Percentiles rank a stretch among this genome's conserved stretches.
phyloP scores from a whole-genome alignment of 208 protist species.

The Sergeia podlipaevii region DNA sequence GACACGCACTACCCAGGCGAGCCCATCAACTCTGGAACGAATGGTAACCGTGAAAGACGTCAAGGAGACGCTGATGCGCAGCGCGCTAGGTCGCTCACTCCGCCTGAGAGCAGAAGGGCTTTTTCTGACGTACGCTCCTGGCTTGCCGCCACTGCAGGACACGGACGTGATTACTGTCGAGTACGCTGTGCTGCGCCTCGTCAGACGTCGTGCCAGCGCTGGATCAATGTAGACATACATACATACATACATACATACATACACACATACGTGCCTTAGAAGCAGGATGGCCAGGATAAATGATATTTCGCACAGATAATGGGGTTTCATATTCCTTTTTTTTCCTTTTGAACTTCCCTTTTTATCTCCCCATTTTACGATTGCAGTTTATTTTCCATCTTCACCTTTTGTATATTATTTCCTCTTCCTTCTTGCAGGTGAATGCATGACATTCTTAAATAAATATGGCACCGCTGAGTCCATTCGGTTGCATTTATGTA shows the following conservation, averaged over 20 bases:
- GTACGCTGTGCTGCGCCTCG: conserved; percentile 41
- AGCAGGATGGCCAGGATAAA: neutral
- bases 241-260: neutral
- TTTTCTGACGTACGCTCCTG: conserved; percentile 32
- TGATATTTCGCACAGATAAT: neutral
- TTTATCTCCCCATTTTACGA: conserved; percentile 2
- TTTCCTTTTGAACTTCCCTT: conserved; percentile 6
- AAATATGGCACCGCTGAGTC: no score
- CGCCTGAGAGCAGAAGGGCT: conserved; percentile 22
- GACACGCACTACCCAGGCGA: neutral
- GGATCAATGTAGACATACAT: neutral
- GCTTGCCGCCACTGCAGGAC: conserved; percentile 20
- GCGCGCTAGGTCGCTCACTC: conserved; percentile 38
- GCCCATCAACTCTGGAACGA: neutral
- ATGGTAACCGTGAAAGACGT: conserved; percentile 40
- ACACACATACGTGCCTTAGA: neutral
- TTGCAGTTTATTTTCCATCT: neutral
- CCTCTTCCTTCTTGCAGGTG: neutral
- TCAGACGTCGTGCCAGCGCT: conserved; percentile 1
- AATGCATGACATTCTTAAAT: no score
- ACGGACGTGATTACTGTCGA: conserved; percentile 9
- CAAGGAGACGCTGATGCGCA: conserved; percentile 35
- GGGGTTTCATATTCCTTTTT: conserved; percentile 10
- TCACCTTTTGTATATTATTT: neutral
- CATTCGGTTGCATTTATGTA: no score